Conservation (phyloP, 257 asterid genomes). For the Ballota nigra region DNA sequence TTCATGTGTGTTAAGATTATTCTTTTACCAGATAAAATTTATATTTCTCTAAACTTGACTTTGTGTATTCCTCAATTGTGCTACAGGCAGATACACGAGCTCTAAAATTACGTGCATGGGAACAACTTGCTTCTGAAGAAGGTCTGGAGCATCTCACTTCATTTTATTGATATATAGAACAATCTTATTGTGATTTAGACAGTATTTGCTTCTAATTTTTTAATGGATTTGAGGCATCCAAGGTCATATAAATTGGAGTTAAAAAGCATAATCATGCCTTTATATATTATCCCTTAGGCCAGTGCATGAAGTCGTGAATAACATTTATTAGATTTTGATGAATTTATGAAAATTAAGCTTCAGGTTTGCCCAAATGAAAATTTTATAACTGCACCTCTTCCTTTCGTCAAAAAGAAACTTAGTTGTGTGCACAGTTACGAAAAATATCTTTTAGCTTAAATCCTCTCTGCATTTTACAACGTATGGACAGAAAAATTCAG, state of each 20-base stretch:
- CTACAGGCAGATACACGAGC: constrained; percentile 75
- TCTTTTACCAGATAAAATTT: not conserved
- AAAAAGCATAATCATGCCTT: not conserved
- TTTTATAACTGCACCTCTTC: not conserved
- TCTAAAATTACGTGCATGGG: constrained; percentile 82
- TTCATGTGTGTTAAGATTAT: not conserved
- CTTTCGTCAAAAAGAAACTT: not conserved
- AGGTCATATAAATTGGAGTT: not conserved
- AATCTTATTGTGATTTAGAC: constrained; percentile 17
- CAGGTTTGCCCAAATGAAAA: constrained; percentile 6
- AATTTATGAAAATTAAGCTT: not conserved
- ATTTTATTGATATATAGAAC: not conserved
- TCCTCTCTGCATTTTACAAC: not conserved
- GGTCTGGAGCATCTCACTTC: constrained; percentile 40
- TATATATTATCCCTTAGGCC: not conserved
- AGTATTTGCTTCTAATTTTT: constrained; percentile 1
- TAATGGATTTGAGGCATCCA: constrained; percentile 1
- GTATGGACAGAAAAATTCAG: not conserved
- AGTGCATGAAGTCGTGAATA: too few relatives aligned
- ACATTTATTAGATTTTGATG: not conserved
- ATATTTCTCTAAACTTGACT: constrained; percentile 4
- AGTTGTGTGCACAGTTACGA: not conserved
- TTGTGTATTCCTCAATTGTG: constrained; percentile 12
- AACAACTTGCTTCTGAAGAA: constrained; percentile 87
- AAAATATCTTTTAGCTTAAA: not conserved